phyloP scores from a whole-genome alignment of 1,284 basidiomycete genomes.

The Neotropicomus parvogracilis region DNA sequence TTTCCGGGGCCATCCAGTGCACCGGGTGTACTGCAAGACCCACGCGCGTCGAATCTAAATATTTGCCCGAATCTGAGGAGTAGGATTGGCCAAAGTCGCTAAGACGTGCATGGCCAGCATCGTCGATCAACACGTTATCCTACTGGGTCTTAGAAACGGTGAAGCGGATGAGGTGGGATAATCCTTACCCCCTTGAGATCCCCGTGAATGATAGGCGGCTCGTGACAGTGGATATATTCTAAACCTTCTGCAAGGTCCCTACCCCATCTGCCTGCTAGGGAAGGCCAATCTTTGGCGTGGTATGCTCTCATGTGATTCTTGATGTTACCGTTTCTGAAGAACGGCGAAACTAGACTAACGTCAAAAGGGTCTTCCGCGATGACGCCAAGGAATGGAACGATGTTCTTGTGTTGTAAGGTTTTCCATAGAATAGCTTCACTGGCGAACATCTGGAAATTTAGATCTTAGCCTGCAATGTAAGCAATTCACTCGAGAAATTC shows the following conservation, averaged over 20 bases:
- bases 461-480: constrained; percentile 4
- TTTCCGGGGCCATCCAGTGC: constrained; percentile 31
- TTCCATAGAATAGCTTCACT: constrained; percentile 32
- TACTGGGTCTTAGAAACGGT: constrained; percentile 15
- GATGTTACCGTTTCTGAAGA: constrained; percentile 37
- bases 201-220: constrained; percentile 36
- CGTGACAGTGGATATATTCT: constrained; percentile 32
- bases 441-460: constrained; percentile 22
- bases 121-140: constrained; percentile 35
- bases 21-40: constrained; percentile 17
- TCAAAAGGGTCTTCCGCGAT: constrained; percentile 10
- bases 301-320: constrained; percentile 21
- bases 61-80: constrained; percentile 24
- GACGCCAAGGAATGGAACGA: constrained; percentile 28
- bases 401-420: constrained; percentile 27
- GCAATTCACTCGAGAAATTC: background rate
- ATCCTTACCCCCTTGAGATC: constrained; percentile 38
- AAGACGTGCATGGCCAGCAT: constrained; percentile 28
- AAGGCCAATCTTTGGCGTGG: constrained; percentile 20
- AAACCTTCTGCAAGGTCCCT: constrained; percentile 33
- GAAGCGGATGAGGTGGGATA: background rate
- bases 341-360: constrained; percentile 38
- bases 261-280: constrained; percentile 24
- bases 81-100: constrained; percentile 37
- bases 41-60: constrained; percentile 27